A percentile compares a stretch with the other conserved stretches of the same genome.
Evolutionary conservation across 1,139 yeast species (phyloP).

Genomic region (Maudiozyma humilis): DNA sequence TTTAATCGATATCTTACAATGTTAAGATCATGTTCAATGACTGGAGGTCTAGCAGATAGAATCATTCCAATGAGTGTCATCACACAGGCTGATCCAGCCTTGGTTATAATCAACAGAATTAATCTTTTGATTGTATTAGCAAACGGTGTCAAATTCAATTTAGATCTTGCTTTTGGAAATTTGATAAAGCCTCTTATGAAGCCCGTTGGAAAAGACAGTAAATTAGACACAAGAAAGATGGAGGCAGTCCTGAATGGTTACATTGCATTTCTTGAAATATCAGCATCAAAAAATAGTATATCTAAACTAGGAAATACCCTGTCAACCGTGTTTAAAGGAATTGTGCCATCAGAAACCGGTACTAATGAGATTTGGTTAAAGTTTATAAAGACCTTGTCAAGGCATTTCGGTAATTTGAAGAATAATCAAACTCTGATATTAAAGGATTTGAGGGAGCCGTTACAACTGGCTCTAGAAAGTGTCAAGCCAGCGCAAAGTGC

Average conservation of each 20-base stretch:
- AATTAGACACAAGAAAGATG: neutral
- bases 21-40: conserved; percentile 11
- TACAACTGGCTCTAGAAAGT: neutral
- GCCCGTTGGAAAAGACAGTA: neutral
- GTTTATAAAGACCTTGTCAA: neutral
- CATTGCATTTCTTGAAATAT: conserved; percentile 7
- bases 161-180: conserved; percentile 17
- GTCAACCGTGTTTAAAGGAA: neutral
- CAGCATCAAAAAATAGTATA: conserved; percentile 2
- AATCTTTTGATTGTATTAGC: conserved; percentile 24
- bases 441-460: conserved; percentile 3
- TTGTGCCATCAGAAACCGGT: neutral
- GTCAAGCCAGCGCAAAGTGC: neutral
- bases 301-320: neutral
- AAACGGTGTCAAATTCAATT: conserved; percentile 15
- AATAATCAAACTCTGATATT: neutral
- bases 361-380: neutral
- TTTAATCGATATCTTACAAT: conserved; percentile 23
- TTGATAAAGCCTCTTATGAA: conserved; percentile 15
- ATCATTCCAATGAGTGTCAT: conserved; percentile 28
- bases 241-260: conserved; percentile 1
- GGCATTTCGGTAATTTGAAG: neutral
- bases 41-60: conserved; percentile 19
- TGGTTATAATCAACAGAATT: conserved; percentile 23
- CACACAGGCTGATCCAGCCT: conserved; percentile 11